Evolutionary conservation across 2,329 filamentous ascomycete genomes (phyloP).

Genomic region (Exophiala lecanii-corni): DNA sequence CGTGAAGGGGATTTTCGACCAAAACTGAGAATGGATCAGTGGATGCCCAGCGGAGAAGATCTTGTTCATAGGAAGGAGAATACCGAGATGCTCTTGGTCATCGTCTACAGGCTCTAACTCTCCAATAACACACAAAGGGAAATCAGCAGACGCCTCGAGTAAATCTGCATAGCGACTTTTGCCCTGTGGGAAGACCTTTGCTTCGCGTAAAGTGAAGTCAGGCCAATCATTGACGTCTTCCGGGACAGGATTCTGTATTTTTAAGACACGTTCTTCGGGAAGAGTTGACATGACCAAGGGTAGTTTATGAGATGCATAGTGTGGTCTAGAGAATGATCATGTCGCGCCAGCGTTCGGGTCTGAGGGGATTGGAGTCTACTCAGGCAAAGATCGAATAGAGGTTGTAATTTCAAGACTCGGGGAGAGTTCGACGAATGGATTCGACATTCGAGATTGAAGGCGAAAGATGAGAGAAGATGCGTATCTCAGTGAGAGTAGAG

Average conservation of each 20-base stretch:
- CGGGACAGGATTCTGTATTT: conserved; percentile 40
- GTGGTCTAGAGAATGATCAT: conserved; percentile 3
- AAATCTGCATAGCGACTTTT: conserved; percentile 50
- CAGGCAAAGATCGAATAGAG: too few relatives aligned
- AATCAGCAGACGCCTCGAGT: conserved; percentile 50
- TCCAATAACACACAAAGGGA: conserved; percentile 54
- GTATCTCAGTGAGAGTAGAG: too few relatives aligned
- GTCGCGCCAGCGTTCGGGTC: too few relatives aligned
- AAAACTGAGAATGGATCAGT: conserved; percentile 35
- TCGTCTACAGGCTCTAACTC: conserved; percentile 44
- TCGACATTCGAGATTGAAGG: too few relatives aligned
- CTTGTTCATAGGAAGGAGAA: too few relatives aligned
- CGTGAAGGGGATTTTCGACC: conserved; percentile 30
- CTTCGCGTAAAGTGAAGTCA: conserved; percentile 54
- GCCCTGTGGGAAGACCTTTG: conserved; percentile 47
- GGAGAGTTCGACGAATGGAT: too few relatives aligned
- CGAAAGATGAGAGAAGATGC: too few relatives aligned
- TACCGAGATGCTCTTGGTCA: conserved; percentile 40
- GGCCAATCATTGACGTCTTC: conserved; percentile 55
- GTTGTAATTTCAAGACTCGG: too few relatives aligned
- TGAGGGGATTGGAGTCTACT: too few relatives aligned
- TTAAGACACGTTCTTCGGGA: conserved; percentile 40
- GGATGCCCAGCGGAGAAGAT: conserved; percentile 28
- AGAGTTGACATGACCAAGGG: conserved; percentile 23
- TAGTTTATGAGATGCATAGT: conserved; percentile 18